phyloP scores from a whole-genome alignment of 2,329 filamentous ascomycete genomes.

The Emmonsiellopsis sp. region DNA sequence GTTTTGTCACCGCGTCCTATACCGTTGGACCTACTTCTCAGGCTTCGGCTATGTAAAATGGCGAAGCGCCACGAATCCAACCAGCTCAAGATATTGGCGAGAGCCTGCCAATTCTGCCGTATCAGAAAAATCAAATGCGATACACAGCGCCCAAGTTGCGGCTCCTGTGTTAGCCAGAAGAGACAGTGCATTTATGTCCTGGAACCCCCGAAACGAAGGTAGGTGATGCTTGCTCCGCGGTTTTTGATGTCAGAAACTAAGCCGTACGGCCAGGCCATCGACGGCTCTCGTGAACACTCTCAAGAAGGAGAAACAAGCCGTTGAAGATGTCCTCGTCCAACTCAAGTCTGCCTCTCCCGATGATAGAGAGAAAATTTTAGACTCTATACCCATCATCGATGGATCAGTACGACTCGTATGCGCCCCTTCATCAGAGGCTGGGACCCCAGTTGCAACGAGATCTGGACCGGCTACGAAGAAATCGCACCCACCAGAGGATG shows the following conservation, averaged over 20 bases:
- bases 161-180: conserved; percentile 21
- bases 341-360: conserved; percentile 11
- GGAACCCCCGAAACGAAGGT: conserved; percentile 15
- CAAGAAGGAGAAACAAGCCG: conserved; percentile 10
- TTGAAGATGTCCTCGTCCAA: conserved; percentile 10
- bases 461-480: background rate
- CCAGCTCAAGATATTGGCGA: conserved; percentile 15
- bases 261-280: conserved; percentile 8
- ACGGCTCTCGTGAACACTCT: conserved; percentile 14
- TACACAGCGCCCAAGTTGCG: conserved; percentile 25
- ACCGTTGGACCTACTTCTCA: no score
- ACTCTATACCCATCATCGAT: conserved; percentile 10
- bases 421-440: background rate
- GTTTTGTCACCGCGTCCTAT: no score
- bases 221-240: background rate
- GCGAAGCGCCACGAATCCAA: conserved; percentile 8
- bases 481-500: conserved; percentile 10
- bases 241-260: background rate
- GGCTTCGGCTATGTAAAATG: background rate
- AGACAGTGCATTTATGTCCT: conserved; percentile 14
- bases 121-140: conserved; percentile 28
- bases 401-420: conserved; percentile 7
- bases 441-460: conserved; percentile 1
- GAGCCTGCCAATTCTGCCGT: conserved; percentile 29
- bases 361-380: conserved; percentile 9